A percentile compares a stretch with the other conserved stretches of the same genome.
phyloP scores from a whole-genome alignment of 352 stramenopile genomes.

The Globisporangium canariense region DNA sequence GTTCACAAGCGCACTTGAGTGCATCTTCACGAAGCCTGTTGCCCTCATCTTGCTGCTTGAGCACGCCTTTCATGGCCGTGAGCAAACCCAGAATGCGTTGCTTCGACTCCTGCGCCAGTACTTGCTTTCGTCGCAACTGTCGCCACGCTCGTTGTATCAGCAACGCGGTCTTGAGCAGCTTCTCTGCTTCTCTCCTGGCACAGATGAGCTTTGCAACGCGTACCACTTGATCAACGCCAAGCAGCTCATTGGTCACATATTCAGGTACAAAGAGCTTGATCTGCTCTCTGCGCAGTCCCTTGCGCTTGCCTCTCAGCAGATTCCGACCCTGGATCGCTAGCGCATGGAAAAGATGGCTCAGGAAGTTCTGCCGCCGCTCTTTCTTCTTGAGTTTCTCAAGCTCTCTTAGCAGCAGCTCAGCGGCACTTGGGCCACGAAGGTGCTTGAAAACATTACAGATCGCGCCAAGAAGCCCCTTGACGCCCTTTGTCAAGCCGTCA shows the following conservation, averaged over 20 bases:
- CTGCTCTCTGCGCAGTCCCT: slow-evolving; percentile 5
- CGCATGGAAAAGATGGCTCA: slow-evolving; percentile 4
- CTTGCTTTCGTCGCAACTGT: slow-evolving; percentile 13
- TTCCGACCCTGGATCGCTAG: slow-evolving; percentile 13
- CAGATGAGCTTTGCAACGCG: slow-evolving; percentile 2
- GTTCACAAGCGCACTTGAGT: slow-evolving; percentile 1
- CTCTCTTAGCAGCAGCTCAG: slow-evolving; percentile 11
- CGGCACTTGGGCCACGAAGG: slow-evolving; percentile 1
- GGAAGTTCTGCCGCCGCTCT: neutral
- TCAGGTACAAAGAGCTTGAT: neutral
- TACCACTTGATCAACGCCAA: neutral
- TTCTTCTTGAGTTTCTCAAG: slow-evolving; percentile 8
- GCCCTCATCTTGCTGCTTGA: slow-evolving; percentile 18
- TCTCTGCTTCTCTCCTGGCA: neutral
- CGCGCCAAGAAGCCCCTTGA: neutral
- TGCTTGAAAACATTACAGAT: slow-evolving; percentile 7
- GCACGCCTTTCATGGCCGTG: slow-evolving; percentile 10
- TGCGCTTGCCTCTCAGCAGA: slow-evolving; percentile 10
- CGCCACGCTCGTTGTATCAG: slow-evolving; percentile 31
- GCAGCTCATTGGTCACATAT: slow-evolving; percentile 9
- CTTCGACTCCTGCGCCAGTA: slow-evolving; percentile 21
- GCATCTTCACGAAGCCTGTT: slow-evolving; percentile 11
- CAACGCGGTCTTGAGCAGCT: neutral
- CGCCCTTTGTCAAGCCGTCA: neutral
- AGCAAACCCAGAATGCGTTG: slow-evolving; percentile 25